phyloP scores from a whole-genome alignment of 257 asterid species.

The Salvia rosmarinus region DNA sequence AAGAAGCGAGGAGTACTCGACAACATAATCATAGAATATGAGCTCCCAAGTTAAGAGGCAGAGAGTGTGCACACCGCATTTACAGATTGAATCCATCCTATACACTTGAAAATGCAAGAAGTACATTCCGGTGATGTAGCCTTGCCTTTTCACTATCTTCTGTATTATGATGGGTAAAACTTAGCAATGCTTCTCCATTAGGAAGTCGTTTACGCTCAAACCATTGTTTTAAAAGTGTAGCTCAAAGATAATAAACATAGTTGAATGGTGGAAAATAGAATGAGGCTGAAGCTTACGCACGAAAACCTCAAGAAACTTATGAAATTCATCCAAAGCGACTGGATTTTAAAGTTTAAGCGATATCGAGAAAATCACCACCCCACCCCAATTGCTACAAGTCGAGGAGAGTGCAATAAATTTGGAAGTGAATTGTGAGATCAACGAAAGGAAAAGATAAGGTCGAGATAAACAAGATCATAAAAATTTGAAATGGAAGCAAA shows the following conservation, averaged over 20 bases:
- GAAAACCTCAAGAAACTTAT: background rate
- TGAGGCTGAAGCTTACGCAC: background rate
- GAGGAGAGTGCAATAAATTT: background rate
- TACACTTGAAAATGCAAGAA: too few relatives aligned
- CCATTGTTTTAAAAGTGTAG: background rate
- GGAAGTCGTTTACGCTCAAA: background rate
- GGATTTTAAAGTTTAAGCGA: too few relatives aligned
- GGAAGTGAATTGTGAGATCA: background rate
- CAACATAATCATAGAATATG: too few relatives aligned
- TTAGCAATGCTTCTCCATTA: too few relatives aligned
- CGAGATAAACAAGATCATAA: background rate
- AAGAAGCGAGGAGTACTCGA: too few relatives aligned
- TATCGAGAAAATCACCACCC: background rate
- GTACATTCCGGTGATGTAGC: too few relatives aligned
- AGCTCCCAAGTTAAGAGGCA: too few relatives aligned
- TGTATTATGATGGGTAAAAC: too few relatives aligned
- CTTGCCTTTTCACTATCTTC: background rate
- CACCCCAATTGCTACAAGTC: background rate
- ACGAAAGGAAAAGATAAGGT: background rate
- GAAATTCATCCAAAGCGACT: too few relatives aligned
- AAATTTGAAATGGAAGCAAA: slow-evolving; percentile 16
- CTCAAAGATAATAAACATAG: background rate
- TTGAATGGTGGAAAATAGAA: background rate
- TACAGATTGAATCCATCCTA: too few relatives aligned
- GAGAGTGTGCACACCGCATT: too few relatives aligned